Conservation (phyloP, 805 yeast genomes). For the Candida sonorensis region DNA sequence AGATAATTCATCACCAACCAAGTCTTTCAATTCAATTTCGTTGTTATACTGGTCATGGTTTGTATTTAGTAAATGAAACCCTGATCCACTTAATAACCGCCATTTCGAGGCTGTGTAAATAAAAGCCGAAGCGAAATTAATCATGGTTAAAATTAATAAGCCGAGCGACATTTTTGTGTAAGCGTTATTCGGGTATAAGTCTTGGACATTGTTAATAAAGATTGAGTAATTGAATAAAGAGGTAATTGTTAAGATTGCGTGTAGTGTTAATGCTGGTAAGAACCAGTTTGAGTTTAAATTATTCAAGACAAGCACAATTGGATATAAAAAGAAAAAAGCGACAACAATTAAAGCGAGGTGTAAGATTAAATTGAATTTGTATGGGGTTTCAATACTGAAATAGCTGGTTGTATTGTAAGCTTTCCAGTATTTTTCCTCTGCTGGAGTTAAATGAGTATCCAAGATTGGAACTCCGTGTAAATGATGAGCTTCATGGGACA, state of each 20-base stretch:
- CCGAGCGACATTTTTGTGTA: slow-evolving; percentile 62
- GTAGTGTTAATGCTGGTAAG: slow-evolving; percentile 47
- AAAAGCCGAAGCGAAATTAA: slow-evolving; percentile 51
- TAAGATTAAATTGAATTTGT: slow-evolving; percentile 42
- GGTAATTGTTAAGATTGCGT: slow-evolving; percentile 37
- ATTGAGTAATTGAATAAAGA: slow-evolving; percentile 51
- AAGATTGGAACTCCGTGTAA: slow-evolving; percentile 74
- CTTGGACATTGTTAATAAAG: slow-evolving; percentile 53
- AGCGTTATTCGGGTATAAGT: slow-evolving; percentile 70
- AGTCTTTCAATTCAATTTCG: neutral
- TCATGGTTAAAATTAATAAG: slow-evolving; percentile 42
- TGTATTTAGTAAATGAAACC: too few species aligned
- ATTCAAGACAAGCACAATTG: slow-evolving; percentile 59
- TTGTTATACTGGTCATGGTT: neutral
- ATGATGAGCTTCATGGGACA: slow-evolving; percentile 41
- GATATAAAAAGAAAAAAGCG: slow-evolving; percentile 54
- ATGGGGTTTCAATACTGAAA: slow-evolving; percentile 47
- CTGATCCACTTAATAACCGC: too few species aligned
- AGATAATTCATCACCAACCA: too few species aligned
- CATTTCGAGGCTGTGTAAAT: slow-evolving; percentile 40
- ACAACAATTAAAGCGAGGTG: slow-evolving; percentile 44
- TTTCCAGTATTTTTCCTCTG: slow-evolving; percentile 74
- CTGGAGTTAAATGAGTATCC: slow-evolving; percentile 57
- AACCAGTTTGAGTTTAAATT: slow-evolving; percentile 53
- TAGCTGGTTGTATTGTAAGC: slow-evolving; percentile 71